phyloP scores from a whole-genome alignment of 306 rosid genomes.

The Trifolium subterraneum region DNA sequence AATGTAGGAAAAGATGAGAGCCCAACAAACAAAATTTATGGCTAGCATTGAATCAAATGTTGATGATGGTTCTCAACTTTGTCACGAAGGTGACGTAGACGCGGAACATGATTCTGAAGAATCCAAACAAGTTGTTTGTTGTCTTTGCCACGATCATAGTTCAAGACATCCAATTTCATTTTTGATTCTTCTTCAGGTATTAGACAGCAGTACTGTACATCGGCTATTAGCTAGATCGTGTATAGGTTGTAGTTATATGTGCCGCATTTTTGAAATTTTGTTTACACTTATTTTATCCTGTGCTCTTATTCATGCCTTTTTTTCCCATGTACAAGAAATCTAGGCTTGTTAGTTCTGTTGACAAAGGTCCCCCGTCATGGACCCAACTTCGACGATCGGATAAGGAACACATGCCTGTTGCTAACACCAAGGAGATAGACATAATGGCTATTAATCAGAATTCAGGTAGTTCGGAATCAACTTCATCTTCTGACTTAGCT shows the following conservation, averaged over 20 bases:
- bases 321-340: conserved; percentile 66
- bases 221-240: conserved; percentile 26
- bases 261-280: conserved; percentile 4
- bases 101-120: conserved; percentile 59
- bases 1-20: conserved; percentile 88
- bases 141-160: conserved; percentile 86
- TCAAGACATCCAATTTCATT: conserved; percentile 74
- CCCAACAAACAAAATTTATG: conserved; percentile 86
- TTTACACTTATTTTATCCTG: conserved; percentile 22
- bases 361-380: conserved; percentile 82
- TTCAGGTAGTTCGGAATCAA: conserved; percentile 48
- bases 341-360: conserved; percentile 82
- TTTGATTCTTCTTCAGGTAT: conserved; percentile 86
- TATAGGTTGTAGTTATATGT: conserved; percentile 31
- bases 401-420: conserved; percentile 52
- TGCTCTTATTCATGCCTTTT: conserved; percentile 32
- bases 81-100: conserved; percentile 52
- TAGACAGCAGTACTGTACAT: not conserved
- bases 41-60: conserved; percentile 63
- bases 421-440: conserved; percentile 48
- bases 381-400: conserved; percentile 53
- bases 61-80: conserved; percentile 67
- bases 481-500: conserved; percentile 54
- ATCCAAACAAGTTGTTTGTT: conserved; percentile 76
- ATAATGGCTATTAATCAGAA: conserved; percentile 46